These are phyloP conservation scores for Chrysophaeum taylorii DNA, from an alignment of 352 stramenopile genomes.

Conservation along the genomic window DNA sequence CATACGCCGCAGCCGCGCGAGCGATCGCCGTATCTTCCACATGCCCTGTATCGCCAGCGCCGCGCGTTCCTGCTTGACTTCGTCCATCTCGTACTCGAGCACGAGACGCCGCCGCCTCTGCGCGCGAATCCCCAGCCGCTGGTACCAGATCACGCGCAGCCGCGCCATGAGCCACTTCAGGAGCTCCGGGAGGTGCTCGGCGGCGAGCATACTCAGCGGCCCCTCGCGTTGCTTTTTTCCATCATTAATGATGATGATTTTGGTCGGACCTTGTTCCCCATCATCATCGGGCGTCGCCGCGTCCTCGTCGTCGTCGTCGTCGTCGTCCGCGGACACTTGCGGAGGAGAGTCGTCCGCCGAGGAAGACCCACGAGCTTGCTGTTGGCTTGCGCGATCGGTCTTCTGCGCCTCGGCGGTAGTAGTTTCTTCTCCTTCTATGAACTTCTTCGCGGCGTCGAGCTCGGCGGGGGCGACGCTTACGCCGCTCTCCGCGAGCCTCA, in stretches of 20 bases:
- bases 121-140: conserved; percentile 11
- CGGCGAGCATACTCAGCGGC: not conserved
- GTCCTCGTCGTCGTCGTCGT: not conserved
- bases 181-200: not conserved
- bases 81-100: conserved; percentile 27
- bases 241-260: too few relatives aligned
- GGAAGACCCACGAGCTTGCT: too few relatives aligned
- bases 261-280: conserved; percentile 20
- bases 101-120: conserved; percentile 23
- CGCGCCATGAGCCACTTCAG: conserved; percentile 6
- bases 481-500: not conserved
- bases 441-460: too few relatives aligned
- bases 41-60: conserved; percentile 26
- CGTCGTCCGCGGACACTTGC: not conserved
- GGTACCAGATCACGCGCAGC: conserved; percentile 9
- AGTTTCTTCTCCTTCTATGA: too few relatives aligned
- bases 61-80: conserved; percentile 20
- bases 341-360: too few relatives aligned
- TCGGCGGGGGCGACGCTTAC: too few relatives aligned
- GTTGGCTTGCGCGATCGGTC: conserved; percentile 1
- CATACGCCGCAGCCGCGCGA: conserved; percentile 16
- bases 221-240: not conserved
- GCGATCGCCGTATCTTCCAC: conserved; percentile 30
- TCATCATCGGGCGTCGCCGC: not conserved
- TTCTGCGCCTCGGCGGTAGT: conserved; percentile 12